A percentile compares a stretch with the other conserved stretches of the same genome.
phyloP scores from a whole-genome alignment of 345 rosid species.

The Heritiera littoralis region DNA sequence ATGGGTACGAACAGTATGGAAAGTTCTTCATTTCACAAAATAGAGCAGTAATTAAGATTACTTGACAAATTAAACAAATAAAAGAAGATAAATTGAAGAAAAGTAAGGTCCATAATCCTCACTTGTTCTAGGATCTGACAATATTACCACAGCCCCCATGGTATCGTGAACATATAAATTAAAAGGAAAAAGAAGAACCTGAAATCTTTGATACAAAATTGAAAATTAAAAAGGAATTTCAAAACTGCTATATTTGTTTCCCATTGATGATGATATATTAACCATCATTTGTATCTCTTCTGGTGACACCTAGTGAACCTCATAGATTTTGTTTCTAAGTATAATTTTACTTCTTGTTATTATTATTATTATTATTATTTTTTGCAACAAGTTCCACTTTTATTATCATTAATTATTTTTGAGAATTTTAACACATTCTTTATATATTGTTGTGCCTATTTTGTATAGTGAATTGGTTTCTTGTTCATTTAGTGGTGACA shows the following conservation, averaged over 20 bases:
- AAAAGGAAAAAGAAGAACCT: background rate
- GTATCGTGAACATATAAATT: background rate
- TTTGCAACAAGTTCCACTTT: constrained; percentile 14
- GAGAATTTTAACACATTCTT: background rate
- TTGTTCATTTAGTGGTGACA: background rate
- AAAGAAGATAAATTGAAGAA: background rate
- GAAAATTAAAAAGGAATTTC: background rate
- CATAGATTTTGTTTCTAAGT: constrained; percentile 1
- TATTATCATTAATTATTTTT: background rate
- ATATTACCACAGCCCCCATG: background rate
- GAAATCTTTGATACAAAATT: background rate
- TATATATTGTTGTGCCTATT: background rate
- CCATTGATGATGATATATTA: background rate
- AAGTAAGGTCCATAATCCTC: background rate
- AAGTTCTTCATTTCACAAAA: background rate
- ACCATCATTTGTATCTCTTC: background rate
- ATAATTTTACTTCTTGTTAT: background rate
- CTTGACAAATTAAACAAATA: background rate
- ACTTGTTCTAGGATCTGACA: background rate
- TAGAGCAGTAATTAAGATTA: background rate
- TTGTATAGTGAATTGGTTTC: background rate
- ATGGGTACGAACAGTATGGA: background rate
- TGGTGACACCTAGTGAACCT: background rate
- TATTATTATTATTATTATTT: background rate
- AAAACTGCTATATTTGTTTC: background rate